Percentiles rank a stretch among this genome's conserved stretches.
Conservation (phyloP, 2,329 filamentous ascomycete species). For the Emydomyces testavorans region DNA sequence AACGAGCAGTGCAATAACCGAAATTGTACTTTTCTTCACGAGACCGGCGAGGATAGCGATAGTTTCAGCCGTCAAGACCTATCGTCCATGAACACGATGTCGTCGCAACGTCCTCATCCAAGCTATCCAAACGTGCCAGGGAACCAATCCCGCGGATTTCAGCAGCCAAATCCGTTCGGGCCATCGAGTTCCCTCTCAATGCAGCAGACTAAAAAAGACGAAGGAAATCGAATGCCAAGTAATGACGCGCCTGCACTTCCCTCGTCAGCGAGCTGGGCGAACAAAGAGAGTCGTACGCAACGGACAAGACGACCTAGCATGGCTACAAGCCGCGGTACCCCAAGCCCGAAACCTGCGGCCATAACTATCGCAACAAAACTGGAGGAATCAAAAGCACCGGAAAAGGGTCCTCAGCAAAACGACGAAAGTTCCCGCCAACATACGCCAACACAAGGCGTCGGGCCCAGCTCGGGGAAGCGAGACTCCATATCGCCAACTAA, state of each 20-base stretch:
- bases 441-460: conserved; percentile 20
- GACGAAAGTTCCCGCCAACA: conserved; percentile 21
- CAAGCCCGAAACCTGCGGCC: conserved; percentile 58
- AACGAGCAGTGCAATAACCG: conserved; percentile 91
- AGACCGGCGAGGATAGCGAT: conserved; percentile 95
- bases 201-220: conserved; percentile 60
- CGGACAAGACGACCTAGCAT: conserved; percentile 59
- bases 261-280: conserved; percentile 87
- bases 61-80: conserved; percentile 91
- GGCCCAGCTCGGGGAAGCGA: conserved; percentile 5
- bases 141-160: conserved; percentile 33
- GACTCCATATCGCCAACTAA: conserved; percentile 6
- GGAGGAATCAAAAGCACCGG: conserved; percentile 28
- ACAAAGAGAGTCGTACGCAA: conserved; percentile 53
- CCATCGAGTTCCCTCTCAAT: conserved; percentile 49
- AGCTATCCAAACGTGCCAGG: conserved; percentile 2
- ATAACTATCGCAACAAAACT: conserved; percentile 32
- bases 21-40: conserved; percentile 96
- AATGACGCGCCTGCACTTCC: conserved; percentile 85
- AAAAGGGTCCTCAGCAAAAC: conserved; percentile 21
- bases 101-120: conserved; percentile 54
- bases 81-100: conserved; percentile 85
- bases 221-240: conserved; percentile 44
- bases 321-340: conserved; percentile 66
- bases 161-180: conserved; percentile 39